phyloP scores from a whole-genome alignment of 371 early-diverging fungal genomes.

The Apophysomyces trapeziformis region DNA sequence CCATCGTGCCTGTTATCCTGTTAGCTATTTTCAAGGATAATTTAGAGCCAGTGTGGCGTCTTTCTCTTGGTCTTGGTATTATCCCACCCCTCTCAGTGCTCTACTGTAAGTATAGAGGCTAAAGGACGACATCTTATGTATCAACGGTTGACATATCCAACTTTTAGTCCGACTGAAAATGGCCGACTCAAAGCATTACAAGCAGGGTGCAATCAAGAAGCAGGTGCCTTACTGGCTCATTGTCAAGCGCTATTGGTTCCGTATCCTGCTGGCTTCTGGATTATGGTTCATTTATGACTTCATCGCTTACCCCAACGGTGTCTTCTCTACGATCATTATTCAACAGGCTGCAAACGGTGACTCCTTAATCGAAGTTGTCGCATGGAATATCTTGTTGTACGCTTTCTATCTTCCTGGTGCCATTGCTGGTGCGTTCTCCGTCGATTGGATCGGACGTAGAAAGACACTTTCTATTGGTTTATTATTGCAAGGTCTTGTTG shows the following conservation, averaged over 20 bases:
- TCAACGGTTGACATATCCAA: background rate
- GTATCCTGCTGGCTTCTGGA: conserved; percentile 57
- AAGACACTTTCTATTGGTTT: conserved; percentile 62
- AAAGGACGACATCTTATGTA: background rate
- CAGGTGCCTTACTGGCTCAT: conserved; percentile 65
- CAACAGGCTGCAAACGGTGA: conserved; percentile 41
- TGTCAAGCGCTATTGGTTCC: conserved; percentile 63
- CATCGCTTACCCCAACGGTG: conserved; percentile 61
- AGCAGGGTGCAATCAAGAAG: conserved; percentile 50
- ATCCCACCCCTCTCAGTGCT: conserved; percentile 64
- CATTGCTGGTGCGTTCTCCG: conserved; percentile 54
- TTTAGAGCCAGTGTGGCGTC: conserved; percentile 59
- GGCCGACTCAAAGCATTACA: conserved; percentile 58
- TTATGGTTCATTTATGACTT: conserved; percentile 74
- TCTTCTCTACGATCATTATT: conserved; percentile 60
- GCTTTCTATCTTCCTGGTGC: conserved; percentile 66
- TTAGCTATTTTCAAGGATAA: conserved; percentile 55
- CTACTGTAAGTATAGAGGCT: conserved; percentile 45
- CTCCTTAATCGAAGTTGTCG: conserved; percentile 50
- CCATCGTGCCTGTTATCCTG: conserved; percentile 57
- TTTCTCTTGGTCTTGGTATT: conserved; percentile 59
- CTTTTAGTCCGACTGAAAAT: conserved; percentile 57
- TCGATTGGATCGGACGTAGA: conserved; percentile 64
- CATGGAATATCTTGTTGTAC: conserved; percentile 65
- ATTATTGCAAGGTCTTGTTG: conserved; percentile 55